Conservation (phyloP, 106 monocot species). For the Dendrobium catenatum region DNA sequence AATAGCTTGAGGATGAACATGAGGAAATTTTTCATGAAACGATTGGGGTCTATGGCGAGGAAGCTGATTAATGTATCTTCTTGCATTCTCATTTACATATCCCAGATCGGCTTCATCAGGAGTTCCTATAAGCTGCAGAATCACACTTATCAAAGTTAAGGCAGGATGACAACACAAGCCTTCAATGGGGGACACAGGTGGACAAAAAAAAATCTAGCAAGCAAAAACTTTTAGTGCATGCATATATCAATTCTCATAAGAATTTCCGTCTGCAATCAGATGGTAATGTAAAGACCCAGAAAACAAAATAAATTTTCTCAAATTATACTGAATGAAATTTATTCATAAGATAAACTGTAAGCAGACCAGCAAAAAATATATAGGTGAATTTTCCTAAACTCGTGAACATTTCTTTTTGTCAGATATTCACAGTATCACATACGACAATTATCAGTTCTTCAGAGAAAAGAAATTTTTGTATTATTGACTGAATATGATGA, state of each 20-base stretch:
- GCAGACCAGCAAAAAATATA: too few species aligned
- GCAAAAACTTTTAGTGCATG: background rate
- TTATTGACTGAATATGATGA: too few species aligned
- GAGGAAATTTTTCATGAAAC: slow-evolving; percentile 76
- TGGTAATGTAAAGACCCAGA: too few species aligned
- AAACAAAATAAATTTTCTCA: too few species aligned
- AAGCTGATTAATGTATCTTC: slow-evolving; percentile 81
- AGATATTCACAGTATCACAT: too few species aligned
- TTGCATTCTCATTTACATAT: slow-evolving; percentile 88
- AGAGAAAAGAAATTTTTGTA: too few species aligned
- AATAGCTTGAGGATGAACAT: slow-evolving; percentile 76
- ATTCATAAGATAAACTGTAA: too few species aligned
- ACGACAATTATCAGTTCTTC: too few species aligned
- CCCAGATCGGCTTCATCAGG: slow-evolving; percentile 84
- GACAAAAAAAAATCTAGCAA: background rate
- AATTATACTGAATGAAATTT: too few species aligned
- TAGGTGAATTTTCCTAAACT: too few species aligned
- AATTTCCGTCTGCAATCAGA: background rate
- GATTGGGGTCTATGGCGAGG: slow-evolving; percentile 68
- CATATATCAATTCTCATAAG: background rate
- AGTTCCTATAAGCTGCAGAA: slow-evolving; percentile 84
- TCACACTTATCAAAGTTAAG: slow-evolving; percentile 1
- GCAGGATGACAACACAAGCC: background rate
- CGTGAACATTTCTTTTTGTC: too few species aligned
- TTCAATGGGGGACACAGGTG: background rate